Evolutionary conservation across 2,329 filamentous ascomycete species (phyloP).

Genomic region (Colletotrichum tropicale): DNA sequence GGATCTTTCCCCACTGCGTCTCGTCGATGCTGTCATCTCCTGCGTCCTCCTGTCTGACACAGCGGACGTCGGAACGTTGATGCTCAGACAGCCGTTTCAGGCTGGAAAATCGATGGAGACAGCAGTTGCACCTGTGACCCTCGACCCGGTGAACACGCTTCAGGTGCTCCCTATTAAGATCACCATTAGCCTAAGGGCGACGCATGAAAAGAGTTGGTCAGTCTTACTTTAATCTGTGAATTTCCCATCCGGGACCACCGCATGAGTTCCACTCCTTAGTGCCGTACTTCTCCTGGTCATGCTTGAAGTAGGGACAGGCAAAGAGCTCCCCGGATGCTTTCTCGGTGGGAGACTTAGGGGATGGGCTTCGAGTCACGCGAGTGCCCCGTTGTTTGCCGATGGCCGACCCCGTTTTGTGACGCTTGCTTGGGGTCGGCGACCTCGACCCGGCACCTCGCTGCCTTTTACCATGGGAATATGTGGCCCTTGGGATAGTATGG

Average conservation of each 20-base stretch:
- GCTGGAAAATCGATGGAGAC: background rate
- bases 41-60: background rate
- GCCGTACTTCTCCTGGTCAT: background rate
- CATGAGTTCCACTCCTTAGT: background rate
- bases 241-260: background rate
- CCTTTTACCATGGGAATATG: background rate
- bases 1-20: background rate
- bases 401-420: no score
- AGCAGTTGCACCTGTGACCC: background rate
- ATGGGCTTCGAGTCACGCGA: no score
- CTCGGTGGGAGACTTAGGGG: background rate
- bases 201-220: no score
- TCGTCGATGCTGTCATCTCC: background rate
- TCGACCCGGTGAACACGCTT: background rate
- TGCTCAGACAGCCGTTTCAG: background rate
- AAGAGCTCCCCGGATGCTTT: background rate
- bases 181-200: background rate
- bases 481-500: background rate
- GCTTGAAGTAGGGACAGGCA: background rate
- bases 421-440: background rate
- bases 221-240: slow-evolving; percentile 2
- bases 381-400: no score
- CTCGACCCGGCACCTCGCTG: rapidly evolving
- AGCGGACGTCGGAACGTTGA: background rate
- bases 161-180: background rate